Percentiles rank a stretch among this genome's conserved stretches.
Evolutionary conservation across 2,329 filamentous ascomycete genomes (phyloP).

Genomic region (Dactylellina parvicollis): DNA sequence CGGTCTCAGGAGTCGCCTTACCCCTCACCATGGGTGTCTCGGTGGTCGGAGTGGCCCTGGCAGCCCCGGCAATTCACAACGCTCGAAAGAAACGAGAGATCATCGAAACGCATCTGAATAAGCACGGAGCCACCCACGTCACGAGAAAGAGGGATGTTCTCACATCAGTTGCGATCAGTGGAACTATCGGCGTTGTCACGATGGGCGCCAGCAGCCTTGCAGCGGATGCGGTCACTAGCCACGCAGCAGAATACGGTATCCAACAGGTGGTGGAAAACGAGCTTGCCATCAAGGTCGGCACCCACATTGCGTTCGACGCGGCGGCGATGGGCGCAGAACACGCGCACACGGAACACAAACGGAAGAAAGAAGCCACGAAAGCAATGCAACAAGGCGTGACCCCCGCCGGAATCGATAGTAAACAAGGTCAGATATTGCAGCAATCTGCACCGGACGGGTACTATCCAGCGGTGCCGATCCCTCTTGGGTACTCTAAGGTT

Average conservation of each 20-base stretch:
- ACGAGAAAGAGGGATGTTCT: slow-evolving; percentile 63
- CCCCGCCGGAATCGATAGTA: background rate
- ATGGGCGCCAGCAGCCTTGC: slow-evolving; percentile 61
- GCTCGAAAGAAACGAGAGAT: slow-evolving; percentile 63
- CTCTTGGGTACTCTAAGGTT: slow-evolving; percentile 13
- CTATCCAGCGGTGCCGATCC: slow-evolving; percentile 36
- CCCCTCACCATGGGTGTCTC: slow-evolving; percentile 62
- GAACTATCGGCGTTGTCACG: slow-evolving; percentile 61
- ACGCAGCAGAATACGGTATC: slow-evolving; percentile 61
- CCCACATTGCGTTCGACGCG: slow-evolving; percentile 61
- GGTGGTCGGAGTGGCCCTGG: slow-evolving; percentile 61
- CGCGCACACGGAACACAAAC: slow-evolving; percentile 60
- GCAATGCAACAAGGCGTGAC: slow-evolving; percentile 58
- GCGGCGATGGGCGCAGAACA: slow-evolving; percentile 61
- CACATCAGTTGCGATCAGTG: slow-evolving; percentile 62
- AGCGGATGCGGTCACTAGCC: slow-evolving; percentile 60
- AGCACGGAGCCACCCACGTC: slow-evolving; percentile 60
- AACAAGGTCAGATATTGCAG: background rate
- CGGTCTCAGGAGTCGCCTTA: slow-evolving; percentile 61
- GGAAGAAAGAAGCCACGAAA: slow-evolving; percentile 61
- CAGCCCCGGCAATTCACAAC: slow-evolving; percentile 63
- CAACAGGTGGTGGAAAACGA: slow-evolving; percentile 59
- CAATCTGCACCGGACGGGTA: slow-evolving; percentile 27
- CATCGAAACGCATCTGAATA: slow-evolving; percentile 61
- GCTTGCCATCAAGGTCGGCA: slow-evolving; percentile 60